These are phyloP conservation scores for Alternaria sp. DNA, from an alignment of 2,329 filamentous ascomycete genomes.

Conservation along the genomic window DNA sequence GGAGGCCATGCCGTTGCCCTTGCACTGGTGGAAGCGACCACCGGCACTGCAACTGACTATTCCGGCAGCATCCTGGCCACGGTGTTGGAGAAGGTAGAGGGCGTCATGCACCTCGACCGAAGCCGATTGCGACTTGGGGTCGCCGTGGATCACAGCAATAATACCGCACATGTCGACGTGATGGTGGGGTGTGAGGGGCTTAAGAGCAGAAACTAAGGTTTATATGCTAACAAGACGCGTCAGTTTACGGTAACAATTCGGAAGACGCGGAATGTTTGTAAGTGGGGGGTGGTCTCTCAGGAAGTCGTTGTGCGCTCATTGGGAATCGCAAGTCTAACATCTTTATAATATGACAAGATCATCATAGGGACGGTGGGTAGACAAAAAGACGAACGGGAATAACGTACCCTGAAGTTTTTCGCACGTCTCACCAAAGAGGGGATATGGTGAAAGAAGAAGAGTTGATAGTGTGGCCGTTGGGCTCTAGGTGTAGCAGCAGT, in stretches of 20 bases:
- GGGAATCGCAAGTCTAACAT: slow-evolving; percentile 53
- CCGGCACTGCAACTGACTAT: slow-evolving; percentile 78
- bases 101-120: slow-evolving; percentile 57
- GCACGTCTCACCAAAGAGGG: slow-evolving; percentile 7
- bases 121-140: slow-evolving; percentile 50
- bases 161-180: slow-evolving; percentile 59
- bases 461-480: slow-evolving; percentile 20
- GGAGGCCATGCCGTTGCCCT: slow-evolving; percentile 86
- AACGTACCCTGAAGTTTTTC: slow-evolving; percentile 22
- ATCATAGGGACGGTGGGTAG: slow-evolving; percentile 36
- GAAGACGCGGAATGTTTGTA: slow-evolving; percentile 22
- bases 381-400: slow-evolving; percentile 5
- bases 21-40: slow-evolving; percentile 86
- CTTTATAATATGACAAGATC: slow-evolving; percentile 48
- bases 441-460: slow-evolving; percentile 5
- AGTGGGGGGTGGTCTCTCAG: slow-evolving; percentile 41
- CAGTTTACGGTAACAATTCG: slow-evolving; percentile 28
- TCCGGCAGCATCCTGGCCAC: slow-evolving; percentile 88
- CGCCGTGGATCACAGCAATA: slow-evolving; percentile 58
- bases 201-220: not conserved
- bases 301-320: slow-evolving; percentile 50
- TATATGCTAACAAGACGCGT: slow-evolving; percentile 25
- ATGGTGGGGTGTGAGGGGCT: not conserved
- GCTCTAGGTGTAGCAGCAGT: slow-evolving; percentile 14
- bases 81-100: slow-evolving; percentile 57